Evolutionary conservation across 805 yeast genomes (phyloP), one percentile per base, ranked within the genome.

Genomic region (Pichia membranifaciens): DNA sequence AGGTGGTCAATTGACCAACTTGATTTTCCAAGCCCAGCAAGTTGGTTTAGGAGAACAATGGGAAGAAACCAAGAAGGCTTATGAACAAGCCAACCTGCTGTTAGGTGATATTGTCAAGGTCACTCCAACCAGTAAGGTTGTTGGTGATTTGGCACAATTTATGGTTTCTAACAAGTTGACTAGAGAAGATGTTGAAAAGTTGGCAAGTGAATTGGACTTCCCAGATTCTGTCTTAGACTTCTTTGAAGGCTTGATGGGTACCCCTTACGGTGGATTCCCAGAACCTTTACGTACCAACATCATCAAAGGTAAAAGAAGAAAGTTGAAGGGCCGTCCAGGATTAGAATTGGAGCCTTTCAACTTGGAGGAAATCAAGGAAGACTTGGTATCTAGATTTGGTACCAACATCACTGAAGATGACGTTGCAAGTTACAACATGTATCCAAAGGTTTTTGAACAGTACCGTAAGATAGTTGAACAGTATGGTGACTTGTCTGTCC

Each of bases 251-350:
- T 78, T 93, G 67, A 93, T 93, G 87, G 99, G 99, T 66, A 93
- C 93, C 57, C 99, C 99, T 62, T 88, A 87, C 66, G 99, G 99
- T 57, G 99, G 99, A 8, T 93, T 93, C 96, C 99, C 99, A 51
- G 99, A 93, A 72, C 99, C 99, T 35, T 76, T 93, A 69, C 83
- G 99, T 72, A 76, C 96, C 35, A 87, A 90, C 67, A 78, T 93
- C 53, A 80, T 93, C 62, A 81, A 82, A 61, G 95, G 90, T 67
- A 89, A 89, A 82, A 85, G 99, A 73, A 82, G 86, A 71, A 88
- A 88, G 71, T 79, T 93, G 69, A 79, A 81, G 52, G 72, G 75
- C 57, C 83, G 99, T 71, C 99, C 99, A 38, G 99, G 99, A 54
- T 79, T 91, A 65, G 81, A 81, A 60, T 74, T 93, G 65, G 78